These are phyloP conservation scores for Halteria grandinella DNA, from an alignment of 73 alveolate genomes.

Conservation along the genomic window DNA sequence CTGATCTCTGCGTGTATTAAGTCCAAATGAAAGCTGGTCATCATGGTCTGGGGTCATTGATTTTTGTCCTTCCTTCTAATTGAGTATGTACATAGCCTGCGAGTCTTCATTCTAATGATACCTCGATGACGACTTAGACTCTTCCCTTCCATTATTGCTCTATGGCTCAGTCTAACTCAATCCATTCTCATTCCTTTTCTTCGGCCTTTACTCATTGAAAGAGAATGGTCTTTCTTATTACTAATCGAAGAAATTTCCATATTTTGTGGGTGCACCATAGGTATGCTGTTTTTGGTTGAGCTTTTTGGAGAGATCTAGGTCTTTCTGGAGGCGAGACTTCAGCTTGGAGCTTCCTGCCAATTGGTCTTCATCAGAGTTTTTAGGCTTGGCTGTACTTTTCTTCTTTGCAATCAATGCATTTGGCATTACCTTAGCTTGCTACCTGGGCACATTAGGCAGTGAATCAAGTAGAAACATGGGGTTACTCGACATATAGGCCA, in stretches of 20 bases:
- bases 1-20: neutral
- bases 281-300: neutral
- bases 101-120: no score
- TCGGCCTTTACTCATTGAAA: neutral
- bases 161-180: neutral
- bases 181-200: neutral
- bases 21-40: no score
- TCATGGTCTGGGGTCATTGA: no score
- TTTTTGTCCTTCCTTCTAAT: no score
- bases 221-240: constrained; percentile 34
- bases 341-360: neutral
- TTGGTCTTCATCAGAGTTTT: neutral
- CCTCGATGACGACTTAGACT: no score
- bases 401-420: no score
- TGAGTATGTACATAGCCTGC: no score
- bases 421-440: no score
- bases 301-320: neutral
- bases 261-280: neutral
- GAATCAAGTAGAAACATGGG: constrained; percentile 4
- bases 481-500: neutral
- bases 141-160: neutral
- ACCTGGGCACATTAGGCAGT: no score
- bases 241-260: neutral
- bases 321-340: neutral
- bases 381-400: constrained; percentile 6